Base-by-base conservation (phyloP, 2,329 filamentous ascomycete genomes). In the Alternaria viburni region DNA sequence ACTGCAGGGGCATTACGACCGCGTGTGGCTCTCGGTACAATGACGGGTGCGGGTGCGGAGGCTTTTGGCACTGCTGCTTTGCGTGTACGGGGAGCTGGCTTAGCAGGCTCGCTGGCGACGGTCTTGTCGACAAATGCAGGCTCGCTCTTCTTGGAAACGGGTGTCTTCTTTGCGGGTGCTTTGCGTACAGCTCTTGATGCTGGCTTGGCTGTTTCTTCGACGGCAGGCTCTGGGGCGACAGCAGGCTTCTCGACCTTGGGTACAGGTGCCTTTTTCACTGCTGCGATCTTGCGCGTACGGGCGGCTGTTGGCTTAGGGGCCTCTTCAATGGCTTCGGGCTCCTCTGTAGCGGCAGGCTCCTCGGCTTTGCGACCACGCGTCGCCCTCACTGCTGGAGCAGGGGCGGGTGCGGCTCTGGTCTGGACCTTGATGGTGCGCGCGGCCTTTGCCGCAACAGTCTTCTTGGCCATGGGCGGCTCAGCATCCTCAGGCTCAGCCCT, bases 321-420 rank as follows among this genome's bases (percentile, higher is more conserved):
- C 49, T 71, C 63, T 45, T 72, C 64, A 23, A 62, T 54, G 6
- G 56, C 46, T 10, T 56, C 66, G 30, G 59, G 55, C 62, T 71
- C 66, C 25, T 74, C 65, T 25, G 57, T 21, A 11, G 17, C 43
- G 44, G 57, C 61, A 13, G 66, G 54, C 41, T 66, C 62, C 23
- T 61, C 64, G 36, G 56, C 62, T 50, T 75, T 75, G 62, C 72
- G 71, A 30, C 65, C 67, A 30, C 74, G 73, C 21, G 69, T 73
- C 17, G 74, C 69, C 21, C 70, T 63, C 65, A 71, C 75, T 11
- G 73, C 62, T 30, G 67, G 66, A 52, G 65, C 69, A 56, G 68
- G 57, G 23, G 64, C 65, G 8, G 67, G 60, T 54, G 67, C 64
- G 54, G 60, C 64, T 57, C 61, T 57, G 47, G 64, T 67, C 55